Percentiles rank a stretch among this genome's conserved stretches.
Evolutionary conservation across 2,329 filamentous ascomycete species (phyloP).

Genomic region (Talaromyces sp.): DNA sequence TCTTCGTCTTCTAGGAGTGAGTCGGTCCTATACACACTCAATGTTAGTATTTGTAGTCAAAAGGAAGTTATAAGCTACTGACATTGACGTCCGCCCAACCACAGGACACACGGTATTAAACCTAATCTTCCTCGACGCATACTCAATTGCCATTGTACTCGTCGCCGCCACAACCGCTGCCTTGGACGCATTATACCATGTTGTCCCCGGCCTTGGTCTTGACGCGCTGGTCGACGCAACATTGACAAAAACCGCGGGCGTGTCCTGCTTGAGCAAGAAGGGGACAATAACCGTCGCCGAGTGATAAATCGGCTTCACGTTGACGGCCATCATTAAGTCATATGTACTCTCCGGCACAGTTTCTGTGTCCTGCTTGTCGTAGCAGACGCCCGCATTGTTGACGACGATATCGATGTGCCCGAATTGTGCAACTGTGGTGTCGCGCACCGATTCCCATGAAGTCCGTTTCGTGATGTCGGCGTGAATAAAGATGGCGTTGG

Average conservation of each 20-base stretch:
- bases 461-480: conserved; percentile 14
- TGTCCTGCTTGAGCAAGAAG: conserved; percentile 26
- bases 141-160: conserved; percentile 21
- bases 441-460: conserved; percentile 22
- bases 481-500: no score
- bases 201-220: conserved; percentile 32
- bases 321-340: conserved; percentile 34
- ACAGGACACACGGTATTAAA: conserved; percentile 21
- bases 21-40: conserved; percentile 49
- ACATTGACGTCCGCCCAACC: conserved; percentile 18
- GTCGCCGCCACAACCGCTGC: conserved; percentile 27
- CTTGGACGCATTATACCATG: conserved; percentile 39
- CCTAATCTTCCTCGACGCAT: conserved; percentile 18
- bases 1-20: conserved; percentile 49
- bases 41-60: neutral
- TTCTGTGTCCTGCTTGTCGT: conserved; percentile 29
- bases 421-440: conserved; percentile 15
- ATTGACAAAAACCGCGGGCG: conserved; percentile 35
- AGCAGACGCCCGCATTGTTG: conserved; percentile 40
- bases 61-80: conserved; percentile 39
- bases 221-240: conserved; percentile 33
- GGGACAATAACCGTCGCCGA: conserved; percentile 29
- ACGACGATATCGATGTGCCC: conserved; percentile 35
- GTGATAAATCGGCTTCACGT: conserved; percentile 34
- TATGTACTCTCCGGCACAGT: conserved; percentile 36